These are phyloP conservation scores for Phytophthora hybrid DNA, from an alignment of 352 stramenopile genomes.

Conservation along the genomic window DNA sequence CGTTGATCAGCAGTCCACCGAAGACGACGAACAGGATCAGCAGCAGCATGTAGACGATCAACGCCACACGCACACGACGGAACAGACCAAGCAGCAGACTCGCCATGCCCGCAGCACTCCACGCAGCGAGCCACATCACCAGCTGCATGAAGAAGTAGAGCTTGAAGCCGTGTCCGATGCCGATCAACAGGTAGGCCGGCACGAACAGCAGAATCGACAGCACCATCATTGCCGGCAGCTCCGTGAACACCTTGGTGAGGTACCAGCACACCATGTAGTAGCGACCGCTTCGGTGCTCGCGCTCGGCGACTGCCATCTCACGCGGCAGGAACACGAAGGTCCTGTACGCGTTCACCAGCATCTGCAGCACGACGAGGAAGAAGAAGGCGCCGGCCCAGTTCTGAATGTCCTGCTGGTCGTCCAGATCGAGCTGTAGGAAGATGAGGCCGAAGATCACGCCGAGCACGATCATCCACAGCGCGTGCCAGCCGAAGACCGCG, in stretches of 20 bases:
- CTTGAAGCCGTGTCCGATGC: slow-evolving; percentile 48
- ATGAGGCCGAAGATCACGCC: slow-evolving; percentile 54
- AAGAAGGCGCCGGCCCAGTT: slow-evolving; percentile 60
- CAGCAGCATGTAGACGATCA: slow-evolving; percentile 43
- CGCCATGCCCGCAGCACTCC: slow-evolving; percentile 40
- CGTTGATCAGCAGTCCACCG: slow-evolving; percentile 56
- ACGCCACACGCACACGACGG: slow-evolving; percentile 37
- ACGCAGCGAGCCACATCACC: slow-evolving; percentile 51
- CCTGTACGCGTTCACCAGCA: slow-evolving; percentile 38
- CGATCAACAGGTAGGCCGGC: slow-evolving; percentile 54
- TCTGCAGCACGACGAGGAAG: slow-evolving; percentile 49
- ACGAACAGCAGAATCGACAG: slow-evolving; percentile 55
- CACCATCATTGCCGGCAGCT: slow-evolving; percentile 48
- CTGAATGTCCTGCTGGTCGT: slow-evolving; percentile 52
- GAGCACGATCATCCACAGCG: slow-evolving; percentile 48
- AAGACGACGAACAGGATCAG: slow-evolving; percentile 54
- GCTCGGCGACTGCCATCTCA: slow-evolving; percentile 40
- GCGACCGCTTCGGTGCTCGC: slow-evolving; percentile 36
- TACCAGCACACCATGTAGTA: slow-evolving; percentile 49
- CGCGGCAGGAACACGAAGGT: slow-evolving; percentile 43
- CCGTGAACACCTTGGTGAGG: slow-evolving; percentile 44
- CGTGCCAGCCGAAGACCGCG: slow-evolving; percentile 48
- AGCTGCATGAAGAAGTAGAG: slow-evolving; percentile 63
- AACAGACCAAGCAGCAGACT: slow-evolving; percentile 49
- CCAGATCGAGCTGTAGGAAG: slow-evolving; percentile 52